phyloP scores from a whole-genome alignment of 202 grass and related monocot species.

The Dendrocalamus latiflorus region DNA sequence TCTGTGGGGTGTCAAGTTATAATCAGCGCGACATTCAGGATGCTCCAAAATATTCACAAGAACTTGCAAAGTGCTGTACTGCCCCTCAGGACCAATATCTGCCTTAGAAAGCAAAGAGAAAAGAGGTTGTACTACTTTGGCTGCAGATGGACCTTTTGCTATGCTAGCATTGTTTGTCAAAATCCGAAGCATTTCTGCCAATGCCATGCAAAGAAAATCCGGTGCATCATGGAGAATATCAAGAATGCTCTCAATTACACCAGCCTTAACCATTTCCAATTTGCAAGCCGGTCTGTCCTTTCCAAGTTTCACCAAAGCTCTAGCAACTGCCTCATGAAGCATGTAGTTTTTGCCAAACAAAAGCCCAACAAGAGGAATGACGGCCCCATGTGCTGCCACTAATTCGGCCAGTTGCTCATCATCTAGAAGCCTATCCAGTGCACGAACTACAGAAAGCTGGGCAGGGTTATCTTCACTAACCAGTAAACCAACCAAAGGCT shows the following conservation, averaged over 20 bases:
- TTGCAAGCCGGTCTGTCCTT: slow-evolving; percentile 96
- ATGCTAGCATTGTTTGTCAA: no score
- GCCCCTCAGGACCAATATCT: no score
- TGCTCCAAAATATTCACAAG: slow-evolving; percentile 99
- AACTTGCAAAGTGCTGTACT: no score
- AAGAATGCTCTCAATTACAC: slow-evolving; percentile 92
- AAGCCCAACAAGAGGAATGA: slow-evolving; percentile 97
- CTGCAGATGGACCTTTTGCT: no score
- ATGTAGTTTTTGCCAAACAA: slow-evolving; percentile 89
- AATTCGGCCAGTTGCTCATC: slow-evolving; percentile 95
- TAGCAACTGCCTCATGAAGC: slow-evolving; percentile 90
- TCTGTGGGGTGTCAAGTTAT: no score
- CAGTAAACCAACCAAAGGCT: slow-evolving; percentile 87
- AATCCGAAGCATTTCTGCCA: no score
- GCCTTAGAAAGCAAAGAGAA: no score
- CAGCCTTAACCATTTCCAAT: no score
- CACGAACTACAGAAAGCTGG: slow-evolving; percentile 92
- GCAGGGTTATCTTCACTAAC: slow-evolving; percentile 79
- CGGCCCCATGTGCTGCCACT: slow-evolving; percentile 86
- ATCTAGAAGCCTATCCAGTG: slow-evolving; percentile 93
- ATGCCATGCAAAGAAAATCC: no score
- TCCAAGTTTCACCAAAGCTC: slow-evolving; percentile 92
- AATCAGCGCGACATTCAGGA: no score
- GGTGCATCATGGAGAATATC: no score
- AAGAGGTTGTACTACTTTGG: no score